Base-by-base conservation (phyloP, 345 rosid genomes). In the Populus nigra region DNA sequence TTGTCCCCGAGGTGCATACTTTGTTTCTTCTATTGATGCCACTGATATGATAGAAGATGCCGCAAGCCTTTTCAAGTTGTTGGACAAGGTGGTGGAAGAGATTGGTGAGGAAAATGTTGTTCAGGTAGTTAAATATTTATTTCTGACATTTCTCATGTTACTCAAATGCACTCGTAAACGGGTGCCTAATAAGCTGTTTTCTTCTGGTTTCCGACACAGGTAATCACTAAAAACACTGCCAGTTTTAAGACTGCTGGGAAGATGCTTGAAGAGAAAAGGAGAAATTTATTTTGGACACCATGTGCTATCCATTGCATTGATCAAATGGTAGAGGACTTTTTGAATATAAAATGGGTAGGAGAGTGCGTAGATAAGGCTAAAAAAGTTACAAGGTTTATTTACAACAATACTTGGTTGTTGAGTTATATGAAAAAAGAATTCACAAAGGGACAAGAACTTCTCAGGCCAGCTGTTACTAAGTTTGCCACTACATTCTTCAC, bases 231-330 rank as follows among this genome's bases (percentile, higher is more conserved):
- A 78, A 83, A 81, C 68, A 81, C 85, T 36, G 79, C 81, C 61
- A 73, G 79, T 66, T 87, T 75, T 68, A 83, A 73, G 80, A 71
- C 85, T 50, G 89, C 89, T 36, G 89, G 88, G 68, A 85, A 87
- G 88, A 85, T 85, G 88, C 89, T 87, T 78, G 85, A 85, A 79
- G 89, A 87, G 79, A 86, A 86, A 72, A 81, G 88, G 65, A 81
- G 79, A 73, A 83, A 83, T 75, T 59, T 85, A 75, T 87, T 85
- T 80, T 87, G 88, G 90, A 85, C 88, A 9, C 90, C 90, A 39
- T 87, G 88, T 85, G 88, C 88, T 9, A 69, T 70, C 29, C 57
- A 83, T 67, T 83, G 86, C 71, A 68, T 87, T 29, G 83, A 87
- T 74, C 78, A 65, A 49, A 82, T 87, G 79, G 83, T 85, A 45